phyloP scores from a whole-genome alignment of 306 rosid species.

The Cajanus cajan region DNA sequence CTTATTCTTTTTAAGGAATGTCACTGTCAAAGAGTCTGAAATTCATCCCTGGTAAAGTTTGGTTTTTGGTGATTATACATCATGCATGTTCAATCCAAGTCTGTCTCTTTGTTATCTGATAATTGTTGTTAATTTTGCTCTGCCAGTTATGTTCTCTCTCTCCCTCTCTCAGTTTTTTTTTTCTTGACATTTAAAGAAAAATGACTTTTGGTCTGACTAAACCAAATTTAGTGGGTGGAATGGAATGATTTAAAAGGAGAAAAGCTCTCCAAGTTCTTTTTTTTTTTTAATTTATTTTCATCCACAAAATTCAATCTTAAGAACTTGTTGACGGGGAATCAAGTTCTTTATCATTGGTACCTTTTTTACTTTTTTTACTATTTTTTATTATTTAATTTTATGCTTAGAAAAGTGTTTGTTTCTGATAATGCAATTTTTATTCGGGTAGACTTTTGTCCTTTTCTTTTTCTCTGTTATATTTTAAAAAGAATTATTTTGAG shows the following conservation, averaged over 20 bases:
- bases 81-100: not conserved
- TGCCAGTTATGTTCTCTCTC: not conserved
- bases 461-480: not conserved
- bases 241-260: not conserved
- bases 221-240: not conserved
- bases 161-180: not conserved
- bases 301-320: not conserved
- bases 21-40: not conserved
- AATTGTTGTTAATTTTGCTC: not conserved
- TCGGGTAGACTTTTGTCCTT: not conserved
- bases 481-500: not conserved
- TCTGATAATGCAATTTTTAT: constrained; percentile 3
- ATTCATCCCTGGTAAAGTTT: not conserved
- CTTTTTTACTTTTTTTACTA: too few species aligned
- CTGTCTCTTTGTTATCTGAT: not conserved
- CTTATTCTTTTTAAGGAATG: not conserved
- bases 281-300: too few species aligned
- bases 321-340: not conserved
- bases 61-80: not conserved
- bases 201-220: not conserved
- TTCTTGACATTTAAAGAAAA: not conserved
- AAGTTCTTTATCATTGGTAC: not conserved
- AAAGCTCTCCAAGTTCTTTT: not conserved
- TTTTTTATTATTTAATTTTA: not conserved
- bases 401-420: not conserved